A percentile compares a stretch with the other conserved stretches of the same genome.
phyloP scores from a whole-genome alignment of 352 stramenopile genomes.

The Pythium oligandrum region DNA sequence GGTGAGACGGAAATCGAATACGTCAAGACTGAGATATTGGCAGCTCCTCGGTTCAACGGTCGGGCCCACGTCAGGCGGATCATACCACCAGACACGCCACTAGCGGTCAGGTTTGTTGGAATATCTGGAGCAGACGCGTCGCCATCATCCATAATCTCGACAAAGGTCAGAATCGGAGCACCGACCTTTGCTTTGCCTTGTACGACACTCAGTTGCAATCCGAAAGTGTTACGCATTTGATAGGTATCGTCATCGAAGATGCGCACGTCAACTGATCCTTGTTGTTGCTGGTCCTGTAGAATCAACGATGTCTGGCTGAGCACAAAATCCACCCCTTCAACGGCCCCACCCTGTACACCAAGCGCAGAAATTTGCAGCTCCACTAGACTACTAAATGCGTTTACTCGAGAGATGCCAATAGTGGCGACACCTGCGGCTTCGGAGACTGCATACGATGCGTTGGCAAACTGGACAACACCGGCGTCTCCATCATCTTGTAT shows the following conservation, averaged over 20 bases:
- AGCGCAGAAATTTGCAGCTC: constrained; percentile 17
- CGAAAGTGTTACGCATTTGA: constrained; percentile 36
- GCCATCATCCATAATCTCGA: constrained; percentile 50
- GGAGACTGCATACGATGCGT: constrained; percentile 17
- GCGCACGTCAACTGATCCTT: constrained; percentile 12
- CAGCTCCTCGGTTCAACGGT: constrained; percentile 27
- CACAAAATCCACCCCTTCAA: constrained; percentile 28
- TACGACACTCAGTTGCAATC: constrained; percentile 19
- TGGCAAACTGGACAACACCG: constrained; percentile 30
- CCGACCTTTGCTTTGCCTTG: constrained; percentile 26
- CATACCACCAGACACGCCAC: constrained; percentile 23
- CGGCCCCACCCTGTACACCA: constrained; percentile 5
- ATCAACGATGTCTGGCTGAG: constrained; percentile 11
- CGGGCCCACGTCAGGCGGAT: constrained; percentile 25
- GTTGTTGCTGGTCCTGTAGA: constrained; percentile 22
- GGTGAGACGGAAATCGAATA: constrained; percentile 22
- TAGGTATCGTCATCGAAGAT: constrained; percentile 43
- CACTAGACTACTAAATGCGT: constrained; percentile 24
- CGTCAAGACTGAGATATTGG: constrained; percentile 20
- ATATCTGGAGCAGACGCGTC: constrained; percentile 34
- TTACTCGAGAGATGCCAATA: constrained; percentile 21
- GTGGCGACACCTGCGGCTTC: constrained; percentile 21
- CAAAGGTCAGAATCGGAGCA: not conserved
- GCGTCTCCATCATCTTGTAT: constrained; percentile 50
- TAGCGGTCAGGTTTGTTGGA: constrained; percentile 12